These are phyloP conservation scores for Fusarium sp. DNA, from an alignment of 2,329 filamentous ascomycete genomes.

Conservation along the genomic window DNA sequence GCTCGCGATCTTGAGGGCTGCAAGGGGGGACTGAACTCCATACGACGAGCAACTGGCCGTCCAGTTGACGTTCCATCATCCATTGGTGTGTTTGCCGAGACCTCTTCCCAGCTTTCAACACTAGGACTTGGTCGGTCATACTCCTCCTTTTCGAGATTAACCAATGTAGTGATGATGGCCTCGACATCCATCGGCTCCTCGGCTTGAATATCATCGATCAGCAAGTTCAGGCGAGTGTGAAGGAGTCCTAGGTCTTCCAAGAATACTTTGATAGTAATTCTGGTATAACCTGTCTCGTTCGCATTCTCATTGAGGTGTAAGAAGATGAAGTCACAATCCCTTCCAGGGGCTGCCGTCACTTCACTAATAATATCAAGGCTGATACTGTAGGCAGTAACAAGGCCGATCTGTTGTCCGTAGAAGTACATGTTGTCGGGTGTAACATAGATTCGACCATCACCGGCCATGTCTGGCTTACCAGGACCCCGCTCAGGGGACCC, in stretches of 20 bases:
- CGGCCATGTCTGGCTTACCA: slow-evolving; percentile 62
- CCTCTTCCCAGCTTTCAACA: slow-evolving; percentile 91
- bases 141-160: slow-evolving; percentile 77
- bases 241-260: slow-evolving; percentile 87
- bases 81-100: slow-evolving; percentile 72
- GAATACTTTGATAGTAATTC: slow-evolving; percentile 92
- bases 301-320: slow-evolving; percentile 77
- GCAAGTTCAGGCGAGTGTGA: slow-evolving; percentile 83
- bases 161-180: slow-evolving; percentile 76
- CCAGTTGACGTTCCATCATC: slow-evolving; percentile 62
- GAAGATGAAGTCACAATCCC: slow-evolving; percentile 93
- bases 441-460: slow-evolving; percentile 83
- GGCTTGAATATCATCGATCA: slow-evolving; percentile 83
- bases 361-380: slow-evolving; percentile 83
- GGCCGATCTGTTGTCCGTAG: slow-evolving; percentile 92
- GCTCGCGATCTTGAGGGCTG: slow-evolving; percentile 51
- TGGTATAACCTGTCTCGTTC: slow-evolving; percentile 72
- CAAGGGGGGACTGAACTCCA: slow-evolving; percentile 53
- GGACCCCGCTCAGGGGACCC: slow-evolving; percentile 61
- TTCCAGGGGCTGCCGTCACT: slow-evolving; percentile 88
- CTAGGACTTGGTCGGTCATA: slow-evolving; percentile 73
- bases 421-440: slow-evolving; percentile 92
- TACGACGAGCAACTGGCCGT: slow-evolving; percentile 49
- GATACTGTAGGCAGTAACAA: slow-evolving; percentile 85
- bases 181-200: slow-evolving; percentile 76